Evolutionary conservation across 139 green algal genomes (phyloP), one percentile per base, ranked within the genome.

Genomic region (Gonium pectorale): DNA sequence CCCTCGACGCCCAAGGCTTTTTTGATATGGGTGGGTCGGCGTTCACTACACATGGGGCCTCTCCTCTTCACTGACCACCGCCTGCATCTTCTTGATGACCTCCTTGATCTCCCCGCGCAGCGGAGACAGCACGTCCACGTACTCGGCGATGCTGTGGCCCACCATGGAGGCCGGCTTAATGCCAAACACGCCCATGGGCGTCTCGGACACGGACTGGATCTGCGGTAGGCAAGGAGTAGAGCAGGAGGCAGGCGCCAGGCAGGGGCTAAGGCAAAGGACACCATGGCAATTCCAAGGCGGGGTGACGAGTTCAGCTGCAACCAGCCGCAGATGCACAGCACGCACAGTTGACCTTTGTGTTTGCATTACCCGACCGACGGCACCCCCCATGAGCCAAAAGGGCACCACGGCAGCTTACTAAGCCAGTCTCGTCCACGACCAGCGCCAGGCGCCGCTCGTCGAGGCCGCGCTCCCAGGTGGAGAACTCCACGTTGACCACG

Each of bases 371-470:
- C n/a, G n/a, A n/a, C n/a, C n/a, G n/a, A n/a, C n/a, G n/a, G n/a
- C n/a, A n/a, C n/a, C n/a, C n/a, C n/a, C n/a, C n/a, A n/a, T n/a
- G n/a, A n/a, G n/a, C n/a, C n/a, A n/a, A n/a, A n/a, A n/a, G n/a
- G n/a, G n/a, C n/a, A n/a, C n/a, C n/a, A n/a, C n/a, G n/a, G n/a
- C 17, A 5, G 15, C 77, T 37, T 43, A 87, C 70, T 46, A 49
- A 43, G 64, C 70, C 83, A 5, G 56, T 51, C 2, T 80, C 56
- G 64, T 83, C 73, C 35, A 88, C 49, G 8, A 62, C 41, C 9
- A 83, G 52, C 15, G 60, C 3, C 63, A 88, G 83, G 27, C 83
- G 72, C 33, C 83, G 83, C 83, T 88, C 83, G 43, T 88, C 83
- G 49, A 88, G 26, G 21, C 83, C 83, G 35, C 64, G 44, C 73